Evolutionary conservation across 2,329 filamentous ascomycete genomes (phyloP).

Genomic region (Epichloe sibirici): DNA sequence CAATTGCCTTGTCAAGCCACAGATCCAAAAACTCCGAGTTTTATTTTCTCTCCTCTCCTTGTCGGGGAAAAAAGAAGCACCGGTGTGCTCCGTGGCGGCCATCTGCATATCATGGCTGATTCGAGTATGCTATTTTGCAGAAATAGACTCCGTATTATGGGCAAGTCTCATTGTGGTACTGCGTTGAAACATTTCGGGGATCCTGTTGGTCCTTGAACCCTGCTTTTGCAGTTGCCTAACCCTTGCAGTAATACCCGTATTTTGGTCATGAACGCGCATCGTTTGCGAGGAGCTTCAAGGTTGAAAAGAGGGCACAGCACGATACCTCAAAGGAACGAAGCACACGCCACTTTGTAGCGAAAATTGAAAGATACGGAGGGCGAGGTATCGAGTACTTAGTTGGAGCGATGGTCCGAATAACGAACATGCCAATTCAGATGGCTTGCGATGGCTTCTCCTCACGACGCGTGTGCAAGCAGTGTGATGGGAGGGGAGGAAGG

Average conservation of each 20-base stretch:
- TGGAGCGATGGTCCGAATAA: too few relatives aligned
- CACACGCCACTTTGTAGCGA: too few relatives aligned
- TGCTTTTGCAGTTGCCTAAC: not conserved
- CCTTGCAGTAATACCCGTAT: not conserved
- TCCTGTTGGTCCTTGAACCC: not conserved
- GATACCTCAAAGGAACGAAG: too few relatives aligned
- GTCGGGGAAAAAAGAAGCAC: not conserved
- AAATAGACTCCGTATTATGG: not conserved
- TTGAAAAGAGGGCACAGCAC: too few relatives aligned
- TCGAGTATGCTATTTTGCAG: not conserved
- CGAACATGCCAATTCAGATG: too few relatives aligned
- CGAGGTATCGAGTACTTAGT: too few relatives aligned
- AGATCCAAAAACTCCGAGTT: not conserved
- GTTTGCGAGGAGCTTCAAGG: not conserved
- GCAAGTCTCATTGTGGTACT: not conserved
- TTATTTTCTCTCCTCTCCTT: not conserved
- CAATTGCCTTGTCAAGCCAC: not conserved
- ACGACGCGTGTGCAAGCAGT: too few relatives aligned
- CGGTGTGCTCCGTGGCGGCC: not conserved
- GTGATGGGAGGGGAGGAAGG: too few relatives aligned
- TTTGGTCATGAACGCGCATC: not conserved
- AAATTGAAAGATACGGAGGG: too few relatives aligned
- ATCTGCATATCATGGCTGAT: not conserved
- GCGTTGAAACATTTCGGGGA: not conserved
- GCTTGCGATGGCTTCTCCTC: too few relatives aligned